phyloP scores from a whole-genome alignment of 768 basidiomycete genomes.

The Rhizopogon salebrosus region DNA sequence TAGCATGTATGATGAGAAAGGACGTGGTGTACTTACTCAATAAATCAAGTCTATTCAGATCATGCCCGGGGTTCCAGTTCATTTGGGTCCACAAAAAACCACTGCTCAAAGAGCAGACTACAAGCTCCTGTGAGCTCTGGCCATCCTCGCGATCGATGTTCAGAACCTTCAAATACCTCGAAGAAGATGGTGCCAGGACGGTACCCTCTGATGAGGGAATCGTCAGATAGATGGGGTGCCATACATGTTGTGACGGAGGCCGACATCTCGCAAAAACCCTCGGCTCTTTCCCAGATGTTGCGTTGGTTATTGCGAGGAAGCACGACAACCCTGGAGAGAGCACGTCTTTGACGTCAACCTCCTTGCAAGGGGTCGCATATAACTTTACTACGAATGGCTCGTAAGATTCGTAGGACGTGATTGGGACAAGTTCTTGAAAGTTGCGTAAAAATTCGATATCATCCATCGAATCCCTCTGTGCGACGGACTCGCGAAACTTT shows the following conservation, averaged over 20 bases:
- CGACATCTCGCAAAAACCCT: slow-evolving; percentile 18
- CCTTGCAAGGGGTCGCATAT: neutral
- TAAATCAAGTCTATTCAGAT: neutral
- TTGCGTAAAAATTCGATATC: slow-evolving; percentile 7
- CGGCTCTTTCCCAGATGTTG: slow-evolving; percentile 13
- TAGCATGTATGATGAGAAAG: neutral
- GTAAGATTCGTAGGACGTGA: slow-evolving; percentile 18
- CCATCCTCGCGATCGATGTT: neutral
- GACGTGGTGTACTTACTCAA: neutral
- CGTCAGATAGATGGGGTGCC: neutral
- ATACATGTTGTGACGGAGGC: neutral
- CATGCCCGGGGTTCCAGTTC: neutral
- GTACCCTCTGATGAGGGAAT: neutral
- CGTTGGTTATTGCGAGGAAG: slow-evolving; percentile 14
- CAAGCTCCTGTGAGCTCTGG: neutral
- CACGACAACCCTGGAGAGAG: slow-evolving; percentile 18
- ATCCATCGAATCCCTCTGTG: neutral
- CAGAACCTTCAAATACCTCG: neutral
- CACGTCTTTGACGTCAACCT: slow-evolving; percentile 14
- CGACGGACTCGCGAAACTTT: neutral
- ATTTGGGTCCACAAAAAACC: neutral
- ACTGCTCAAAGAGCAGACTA: neutral
- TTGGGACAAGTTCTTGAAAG: slow-evolving; percentile 13
- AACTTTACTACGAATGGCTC: slow-evolving; percentile 12
- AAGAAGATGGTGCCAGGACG: neutral